Conservation (phyloP, 2,329 filamentous ascomycete genomes). For the Sclerotinia subarctica region DNA sequence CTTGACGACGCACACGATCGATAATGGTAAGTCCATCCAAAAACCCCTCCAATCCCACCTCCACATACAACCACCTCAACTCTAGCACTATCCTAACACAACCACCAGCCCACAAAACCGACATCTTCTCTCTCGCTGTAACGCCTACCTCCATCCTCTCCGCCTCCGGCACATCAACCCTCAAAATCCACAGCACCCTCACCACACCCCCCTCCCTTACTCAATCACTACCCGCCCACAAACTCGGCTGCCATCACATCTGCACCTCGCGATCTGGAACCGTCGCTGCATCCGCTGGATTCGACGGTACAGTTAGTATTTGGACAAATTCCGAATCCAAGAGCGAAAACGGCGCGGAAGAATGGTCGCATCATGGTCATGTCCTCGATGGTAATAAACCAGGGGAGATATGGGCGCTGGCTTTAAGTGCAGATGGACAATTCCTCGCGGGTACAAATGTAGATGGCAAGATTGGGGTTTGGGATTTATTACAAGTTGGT, state of each 20-base stretch:
- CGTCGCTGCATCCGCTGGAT: slow-evolving; percentile 78
- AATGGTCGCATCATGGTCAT: slow-evolving; percentile 51
- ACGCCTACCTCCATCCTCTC: slow-evolving; percentile 74
- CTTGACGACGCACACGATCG: slow-evolving; percentile 84
- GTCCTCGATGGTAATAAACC: slow-evolving; percentile 55
- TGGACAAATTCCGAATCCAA: slow-evolving; percentile 65
- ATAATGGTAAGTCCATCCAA: slow-evolving; percentile 61
- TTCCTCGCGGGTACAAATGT: slow-evolving; percentile 85
- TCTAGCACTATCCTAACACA: slow-evolving; percentile 29
- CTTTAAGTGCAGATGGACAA: slow-evolving; percentile 77
- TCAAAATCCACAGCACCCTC: slow-evolving; percentile 75
- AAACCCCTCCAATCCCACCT: not conserved
- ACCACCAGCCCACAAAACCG: slow-evolving; percentile 68
- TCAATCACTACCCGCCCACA: slow-evolving; percentile 78
- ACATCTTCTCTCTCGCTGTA: slow-evolving; percentile 80
- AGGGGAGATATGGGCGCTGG: slow-evolving; percentile 82
- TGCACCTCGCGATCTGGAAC: slow-evolving; percentile 66
- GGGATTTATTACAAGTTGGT: slow-evolving; percentile 53
- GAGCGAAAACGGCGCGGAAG: slow-evolving; percentile 28
- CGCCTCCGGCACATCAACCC: slow-evolving; percentile 76
- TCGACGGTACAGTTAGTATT: slow-evolving; percentile 82
- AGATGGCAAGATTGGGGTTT: slow-evolving; percentile 85
- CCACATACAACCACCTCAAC: not conserved
- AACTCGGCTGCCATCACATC: slow-evolving; percentile 88
- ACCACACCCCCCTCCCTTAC: slow-evolving; percentile 69